Evolutionary conservation across 2,329 filamentous ascomycete species (phyloP).

Genomic region (Ambrosiella xylebori): DNA sequence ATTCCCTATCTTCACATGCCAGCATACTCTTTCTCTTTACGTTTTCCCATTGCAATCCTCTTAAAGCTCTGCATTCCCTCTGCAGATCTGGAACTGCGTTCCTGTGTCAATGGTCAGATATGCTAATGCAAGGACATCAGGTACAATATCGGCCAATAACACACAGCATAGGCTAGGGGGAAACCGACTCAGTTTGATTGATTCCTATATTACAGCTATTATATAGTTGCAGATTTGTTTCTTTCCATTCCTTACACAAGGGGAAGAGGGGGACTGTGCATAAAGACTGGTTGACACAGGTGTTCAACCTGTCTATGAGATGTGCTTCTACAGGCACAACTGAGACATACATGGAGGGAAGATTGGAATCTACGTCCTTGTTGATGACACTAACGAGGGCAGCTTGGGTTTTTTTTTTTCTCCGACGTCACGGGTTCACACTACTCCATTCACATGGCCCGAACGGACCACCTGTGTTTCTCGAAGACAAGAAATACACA

Average conservation of each 20-base stretch:
- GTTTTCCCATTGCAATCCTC: background rate
- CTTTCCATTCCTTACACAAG: background rate
- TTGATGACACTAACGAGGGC: no score
- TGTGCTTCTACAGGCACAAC: no score
- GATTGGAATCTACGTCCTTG: no score
- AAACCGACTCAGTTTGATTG: background rate
- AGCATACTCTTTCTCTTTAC: background rate
- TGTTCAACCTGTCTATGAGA: background rate
- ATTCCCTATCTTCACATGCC: background rate
- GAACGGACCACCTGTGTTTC: no score
- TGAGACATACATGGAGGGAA: no score
- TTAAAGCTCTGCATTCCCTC: background rate
- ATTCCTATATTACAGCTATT: background rate
- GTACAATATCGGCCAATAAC: background rate
- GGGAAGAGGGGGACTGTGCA: background rate
- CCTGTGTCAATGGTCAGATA: background rate
- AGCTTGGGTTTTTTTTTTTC: no score
- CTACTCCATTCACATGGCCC: no score
- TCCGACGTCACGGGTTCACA: no score
- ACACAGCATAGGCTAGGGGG: background rate
- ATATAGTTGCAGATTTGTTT: background rate
- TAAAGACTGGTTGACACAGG: background rate
- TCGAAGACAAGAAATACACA: no score
- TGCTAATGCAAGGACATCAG: conserved; percentile 3
- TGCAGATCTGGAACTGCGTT: background rate